phyloP scores from a whole-genome alignment of 208 protist genomes.

The Wallacemonas sp. region DNA sequence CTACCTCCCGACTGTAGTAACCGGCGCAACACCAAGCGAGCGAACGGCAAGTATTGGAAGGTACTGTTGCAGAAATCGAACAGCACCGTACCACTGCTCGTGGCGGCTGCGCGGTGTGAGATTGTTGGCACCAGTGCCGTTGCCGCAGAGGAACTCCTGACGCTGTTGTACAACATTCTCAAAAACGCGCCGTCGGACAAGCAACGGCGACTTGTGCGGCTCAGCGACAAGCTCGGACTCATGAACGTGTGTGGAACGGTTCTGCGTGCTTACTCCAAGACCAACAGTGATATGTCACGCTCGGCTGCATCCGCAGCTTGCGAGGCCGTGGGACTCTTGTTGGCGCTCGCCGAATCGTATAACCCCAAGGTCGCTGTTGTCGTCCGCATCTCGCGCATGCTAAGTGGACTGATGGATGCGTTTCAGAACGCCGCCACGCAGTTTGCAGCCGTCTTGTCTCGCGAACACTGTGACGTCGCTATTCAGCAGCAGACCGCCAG shows the following conservation, averaged over 20 bases:
- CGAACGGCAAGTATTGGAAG: constrained; percentile 30
- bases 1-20: not conserved
- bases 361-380: constrained; percentile 33
- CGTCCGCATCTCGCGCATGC: constrained; percentile 37
- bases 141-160: constrained; percentile 43
- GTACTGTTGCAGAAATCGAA: constrained; percentile 57
- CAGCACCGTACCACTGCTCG: constrained; percentile 46
- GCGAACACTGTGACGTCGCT: not conserved
- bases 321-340: constrained; percentile 46
- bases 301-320: constrained; percentile 16
- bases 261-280: constrained; percentile 3
- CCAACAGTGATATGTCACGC: not conserved
- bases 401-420: not conserved
- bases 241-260: constrained; percentile 25
- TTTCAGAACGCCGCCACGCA: not conserved
- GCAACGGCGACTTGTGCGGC: constrained; percentile 36
- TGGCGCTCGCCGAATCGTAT: constrained; percentile 33
- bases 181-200: constrained; percentile 31
- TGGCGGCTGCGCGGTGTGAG: constrained; percentile 46
- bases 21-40: not conserved
- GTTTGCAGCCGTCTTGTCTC: not conserved
- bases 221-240: constrained; percentile 54
- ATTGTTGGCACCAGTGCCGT: constrained; percentile 33
- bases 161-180: constrained; percentile 75
- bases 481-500: not conserved